Evolutionary conservation across 169 alveolate species (phyloP), one percentile per base, ranked within the genome.

Genomic region (Hepatocystis sp.): DNA sequence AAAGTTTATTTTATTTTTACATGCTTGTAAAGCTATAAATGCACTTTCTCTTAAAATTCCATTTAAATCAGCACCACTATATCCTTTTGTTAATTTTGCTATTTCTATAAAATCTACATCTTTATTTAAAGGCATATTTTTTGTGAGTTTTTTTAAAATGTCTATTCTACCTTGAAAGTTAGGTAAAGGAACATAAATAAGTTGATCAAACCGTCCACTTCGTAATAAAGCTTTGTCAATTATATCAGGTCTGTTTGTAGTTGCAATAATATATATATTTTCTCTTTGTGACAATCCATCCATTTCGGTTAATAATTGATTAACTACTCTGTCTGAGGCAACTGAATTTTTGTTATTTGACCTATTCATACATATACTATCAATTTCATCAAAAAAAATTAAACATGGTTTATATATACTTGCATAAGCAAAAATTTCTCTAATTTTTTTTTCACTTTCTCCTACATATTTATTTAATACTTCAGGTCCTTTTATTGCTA

Each of bases 151-250:
- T 65, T 90, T 85, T 28, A 97, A 86, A 36, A 97, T 98, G 53
- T 95, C 96, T 30, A 88, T 86, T 65, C 99, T 93, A 23, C 98
- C 99, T 23, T 84, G 94, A 67, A 85, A 93, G 65, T 93, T 96
- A 15, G 99, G 99, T 47, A 99, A 92, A 4, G 99, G 99, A n/a
- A 99, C 99, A 91, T 97, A 98, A 55, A 94, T 67, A 44, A 91
- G 88, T 60, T 90, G 85, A 66, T 93, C 96, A 67, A 95, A 88
- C 15, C 95, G 63, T 0, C 91, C 99, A n/a, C 99, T 99, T 51
- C 99, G 92, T 65, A 99, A 91, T 96, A 99, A 96, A 2, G 99
- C 99, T 0, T 99, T 98, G 90, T 99, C 99, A 49, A 99, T 96
- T 21, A 97, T 97, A 86, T 99, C 99, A 2, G 99, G 99, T 56